Base-by-base conservation (phyloP, 1,284 basidiomycete genomes). In the Neonothopanus nambi region DNA sequence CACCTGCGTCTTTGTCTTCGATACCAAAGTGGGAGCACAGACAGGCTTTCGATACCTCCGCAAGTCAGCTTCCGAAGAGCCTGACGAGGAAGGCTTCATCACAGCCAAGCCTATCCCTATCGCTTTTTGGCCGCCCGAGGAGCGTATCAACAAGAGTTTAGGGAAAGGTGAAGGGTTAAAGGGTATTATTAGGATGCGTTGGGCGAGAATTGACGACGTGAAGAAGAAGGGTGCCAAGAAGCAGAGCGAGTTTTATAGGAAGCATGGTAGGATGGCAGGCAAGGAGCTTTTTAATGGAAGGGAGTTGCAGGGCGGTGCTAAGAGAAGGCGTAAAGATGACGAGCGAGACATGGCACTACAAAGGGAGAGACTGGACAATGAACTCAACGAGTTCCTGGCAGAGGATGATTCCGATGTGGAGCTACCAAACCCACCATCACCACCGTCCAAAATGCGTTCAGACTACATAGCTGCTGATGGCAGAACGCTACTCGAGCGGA, bases 1-100 rank as follows among this genome's bases (percentile, higher is more conserved):
- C 24, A 88, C 86, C 24, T 91, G 88, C 61, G 77, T 92, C 5
- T 72, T 91, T 51, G 84, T 92, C 44, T 92, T 89, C 63, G 69
- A 78, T 11, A 68, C 81, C 21, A 81, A 76, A 48, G 59, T 67
- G 35, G 67, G 73, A 5, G 86, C 87, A 8, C 78, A 77, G 7
- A 61, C 67, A 1, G 88, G 81, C 1, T 76, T 79, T 59, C 66
- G 68, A 7, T 64, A 64, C 20, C 74, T 91, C 21, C 74, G 75
- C 53, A 85, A 82, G 63, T 71, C 75, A 3, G 61, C 68, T 8
- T 62, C 68, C 13, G 82, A 84, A 58, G 74, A 77, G 26, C 69
- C 74, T 28, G 85, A 86, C 39, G 72, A 70, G 7, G 79, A 81
- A 20, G 84, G 80, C 3, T 81, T 77, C 58, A 65, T 85, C 30